Base-by-base conservation (phyloP, 495 filamentous ascomycete species). In the Aspergillus nanangensis region DNA sequence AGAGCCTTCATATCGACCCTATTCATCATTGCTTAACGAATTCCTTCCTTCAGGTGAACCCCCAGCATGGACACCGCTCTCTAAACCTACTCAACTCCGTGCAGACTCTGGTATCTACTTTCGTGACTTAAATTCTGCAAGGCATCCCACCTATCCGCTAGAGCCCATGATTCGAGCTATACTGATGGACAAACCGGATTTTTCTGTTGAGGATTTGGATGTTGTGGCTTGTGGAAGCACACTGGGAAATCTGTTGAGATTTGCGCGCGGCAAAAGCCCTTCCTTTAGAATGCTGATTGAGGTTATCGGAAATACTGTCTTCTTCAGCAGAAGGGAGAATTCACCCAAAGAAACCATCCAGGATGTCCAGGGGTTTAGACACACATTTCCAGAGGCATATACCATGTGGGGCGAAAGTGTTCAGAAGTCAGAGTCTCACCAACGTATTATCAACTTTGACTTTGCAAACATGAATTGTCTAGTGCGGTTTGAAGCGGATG, bases 401-500 rank as follows among this genome's bases (percentile, higher is more conserved):
- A 87, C 84, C 2, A 78, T 74, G 1, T 81, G 81, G 76, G 65
- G 72, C 7, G 3, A 45, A 0, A 67, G 63, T 9, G 67, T 78
- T 21, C 62, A 61, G 37, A 69, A 67, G 8, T 84, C 78, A 0
- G 66, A 66, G 24, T 80, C 80, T 0, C 83, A 87, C 45, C 82
- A 88, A 45, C 71, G 84, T 0, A 46, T 87, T 17, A 52, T 88
- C 1, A 58, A 65, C 14, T 88, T 85, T 58, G 44, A 65, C 0
- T 78, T 90, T 43, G 78, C 57, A 2, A 78, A 74, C 0, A 45
- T 85, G 23, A 65, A 67, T 0, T 75, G 71, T 36, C 38, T 83
- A 0, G 61, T 90, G 1, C 71, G 86, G 1, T 83, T 77, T 38
- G 82, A 82, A 47, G 67, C 62, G 3, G 84, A 90, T 51, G 85